Conservation (phyloP, 129 eudicot species). For the Tanacetum coccineum region DNA sequence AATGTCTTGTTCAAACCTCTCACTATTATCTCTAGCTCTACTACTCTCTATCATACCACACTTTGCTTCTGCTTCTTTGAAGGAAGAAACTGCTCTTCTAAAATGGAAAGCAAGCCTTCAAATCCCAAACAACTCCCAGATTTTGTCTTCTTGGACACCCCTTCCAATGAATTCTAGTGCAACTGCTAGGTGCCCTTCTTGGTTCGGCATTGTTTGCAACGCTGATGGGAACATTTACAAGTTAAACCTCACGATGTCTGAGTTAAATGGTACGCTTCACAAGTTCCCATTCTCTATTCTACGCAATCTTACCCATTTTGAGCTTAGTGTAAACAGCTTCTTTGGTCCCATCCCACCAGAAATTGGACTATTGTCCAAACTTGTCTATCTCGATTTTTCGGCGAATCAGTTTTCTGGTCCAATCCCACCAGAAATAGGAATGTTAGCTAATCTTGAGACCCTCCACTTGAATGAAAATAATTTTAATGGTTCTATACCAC, state of each 20-base stretch:
- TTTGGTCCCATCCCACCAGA: slow-evolving; percentile 23
- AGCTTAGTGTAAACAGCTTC: slow-evolving; percentile 13
- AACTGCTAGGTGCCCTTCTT: slow-evolving; percentile 26
- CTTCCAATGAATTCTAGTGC: background rate
- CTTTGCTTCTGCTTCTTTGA: slow-evolving; percentile 15
- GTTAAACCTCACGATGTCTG: slow-evolving; percentile 23
- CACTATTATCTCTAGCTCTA: slow-evolving; percentile 1
- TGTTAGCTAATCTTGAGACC: slow-evolving; percentile 18
- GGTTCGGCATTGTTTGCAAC: slow-evolving; percentile 32
- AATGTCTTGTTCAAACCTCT: background rate
- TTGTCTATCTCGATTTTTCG: slow-evolving; percentile 16
- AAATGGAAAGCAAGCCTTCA: slow-evolving; percentile 30
- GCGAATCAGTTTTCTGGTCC: slow-evolving; percentile 19
- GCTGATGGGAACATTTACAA: slow-evolving; percentile 19
- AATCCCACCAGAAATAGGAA: slow-evolving; percentile 33
- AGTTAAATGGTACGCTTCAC: slow-evolving; percentile 27
- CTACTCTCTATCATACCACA: background rate
- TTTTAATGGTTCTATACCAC: slow-evolving; percentile 19
- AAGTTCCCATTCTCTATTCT: slow-evolving; percentile 13
- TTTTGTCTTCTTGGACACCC: slow-evolving; percentile 15
- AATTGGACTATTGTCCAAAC: slow-evolving; percentile 26
- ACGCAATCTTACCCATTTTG: slow-evolving; percentile 9
- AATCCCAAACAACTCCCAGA: slow-evolving; percentile 8
- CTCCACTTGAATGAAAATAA: slow-evolving; percentile 17
- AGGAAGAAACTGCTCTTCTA: slow-evolving; percentile 20